Percentiles rank a stretch among this genome's conserved stretches.
Conservation (phyloP, 306 rosid species). For the Glycine soja region DNA sequence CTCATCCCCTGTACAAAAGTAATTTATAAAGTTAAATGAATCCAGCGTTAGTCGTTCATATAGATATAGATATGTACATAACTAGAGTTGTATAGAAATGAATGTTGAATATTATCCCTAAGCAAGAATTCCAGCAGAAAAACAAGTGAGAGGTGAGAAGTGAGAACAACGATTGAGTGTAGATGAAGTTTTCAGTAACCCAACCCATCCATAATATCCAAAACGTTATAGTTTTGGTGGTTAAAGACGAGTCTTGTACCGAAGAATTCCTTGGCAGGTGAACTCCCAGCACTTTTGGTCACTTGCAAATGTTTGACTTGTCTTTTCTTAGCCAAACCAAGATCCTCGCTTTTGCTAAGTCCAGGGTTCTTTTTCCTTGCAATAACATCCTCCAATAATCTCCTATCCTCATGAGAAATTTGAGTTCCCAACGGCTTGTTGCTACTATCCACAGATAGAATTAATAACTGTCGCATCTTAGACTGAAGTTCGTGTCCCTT, state of each 20-base stretch:
- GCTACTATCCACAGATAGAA: constrained; percentile 44
- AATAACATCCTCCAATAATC: constrained; percentile 65
- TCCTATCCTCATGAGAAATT: constrained; percentile 63
- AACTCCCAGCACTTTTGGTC: constrained; percentile 70
- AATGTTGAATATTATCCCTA: constrained; percentile 10
- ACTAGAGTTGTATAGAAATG: background rate
- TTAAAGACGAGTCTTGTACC: constrained; percentile 39
- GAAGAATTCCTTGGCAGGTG: constrained; percentile 55
- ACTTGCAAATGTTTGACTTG: constrained; percentile 44
- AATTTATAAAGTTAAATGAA: background rate
- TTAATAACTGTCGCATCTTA: constrained; percentile 59
- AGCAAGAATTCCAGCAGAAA: constrained; percentile 22
- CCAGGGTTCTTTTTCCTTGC: constrained; percentile 56
- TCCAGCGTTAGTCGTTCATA: background rate
- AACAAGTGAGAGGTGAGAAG: background rate
- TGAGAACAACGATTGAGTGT: background rate
- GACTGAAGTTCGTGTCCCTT: constrained; percentile 66
- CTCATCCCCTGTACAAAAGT: background rate
- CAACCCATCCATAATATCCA: constrained; percentile 75
- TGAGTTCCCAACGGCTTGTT: constrained; percentile 47
- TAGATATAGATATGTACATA: constrained; percentile 39
- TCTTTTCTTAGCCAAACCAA: constrained; percentile 49
- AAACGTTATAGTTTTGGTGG: constrained; percentile 42
- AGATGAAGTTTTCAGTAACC: constrained; percentile 28
- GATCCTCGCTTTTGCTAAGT: constrained; percentile 73